These are phyloP conservation scores for Scopulariopsis brevicaulis DNA, from an alignment of 2,329 filamentous ascomycete species.

Conservation along the genomic window DNA sequence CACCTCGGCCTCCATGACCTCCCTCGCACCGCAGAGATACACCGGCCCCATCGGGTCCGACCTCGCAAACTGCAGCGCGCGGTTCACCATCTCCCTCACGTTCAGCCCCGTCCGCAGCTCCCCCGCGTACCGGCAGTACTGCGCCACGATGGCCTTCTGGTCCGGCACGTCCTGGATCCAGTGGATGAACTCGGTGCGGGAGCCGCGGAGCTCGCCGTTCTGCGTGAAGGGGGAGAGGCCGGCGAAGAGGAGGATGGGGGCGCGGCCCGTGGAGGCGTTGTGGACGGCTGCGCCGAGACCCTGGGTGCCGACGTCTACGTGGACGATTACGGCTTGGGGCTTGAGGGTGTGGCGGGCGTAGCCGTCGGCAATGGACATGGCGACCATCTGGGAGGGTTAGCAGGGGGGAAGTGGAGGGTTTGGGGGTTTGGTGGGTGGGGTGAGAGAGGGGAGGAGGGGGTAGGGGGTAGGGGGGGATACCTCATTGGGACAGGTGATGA, in stretches of 20 bases:
- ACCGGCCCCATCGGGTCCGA: slow-evolving; percentile 70
- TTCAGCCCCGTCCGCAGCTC: slow-evolving; percentile 80
- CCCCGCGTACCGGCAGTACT: slow-evolving; percentile 75
- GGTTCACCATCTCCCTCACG: slow-evolving; percentile 81
- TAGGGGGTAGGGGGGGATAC: slow-evolving; percentile 23
- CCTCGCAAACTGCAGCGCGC: slow-evolving; percentile 70
- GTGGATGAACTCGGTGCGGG: slow-evolving; percentile 75
- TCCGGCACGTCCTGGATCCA: slow-evolving; percentile 80
- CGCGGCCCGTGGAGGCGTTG: slow-evolving; percentile 64
- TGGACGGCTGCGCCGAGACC: slow-evolving; percentile 68
- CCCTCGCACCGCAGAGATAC: slow-evolving; percentile 66
- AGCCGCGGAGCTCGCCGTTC: slow-evolving; percentile 66
- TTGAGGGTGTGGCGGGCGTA: slow-evolving; percentile 62
- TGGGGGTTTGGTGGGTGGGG: neutral
- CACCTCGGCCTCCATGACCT: slow-evolving; percentile 80
- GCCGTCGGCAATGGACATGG: slow-evolving; percentile 74
- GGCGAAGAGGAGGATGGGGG: slow-evolving; percentile 67
- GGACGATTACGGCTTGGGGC: slow-evolving; percentile 67
- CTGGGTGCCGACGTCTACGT: slow-evolving; percentile 75
- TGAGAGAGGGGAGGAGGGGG: neutral
- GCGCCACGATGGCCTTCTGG: slow-evolving; percentile 67
- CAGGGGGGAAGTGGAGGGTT: neutral
- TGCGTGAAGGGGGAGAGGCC: slow-evolving; percentile 67
- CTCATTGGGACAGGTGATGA: slow-evolving; percentile 74
- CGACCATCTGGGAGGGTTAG: slow-evolving; percentile 55